Base-by-base conservation (phyloP, 2,329 filamentous ascomycete species). In the Colletotrichum plurivorum region DNA sequence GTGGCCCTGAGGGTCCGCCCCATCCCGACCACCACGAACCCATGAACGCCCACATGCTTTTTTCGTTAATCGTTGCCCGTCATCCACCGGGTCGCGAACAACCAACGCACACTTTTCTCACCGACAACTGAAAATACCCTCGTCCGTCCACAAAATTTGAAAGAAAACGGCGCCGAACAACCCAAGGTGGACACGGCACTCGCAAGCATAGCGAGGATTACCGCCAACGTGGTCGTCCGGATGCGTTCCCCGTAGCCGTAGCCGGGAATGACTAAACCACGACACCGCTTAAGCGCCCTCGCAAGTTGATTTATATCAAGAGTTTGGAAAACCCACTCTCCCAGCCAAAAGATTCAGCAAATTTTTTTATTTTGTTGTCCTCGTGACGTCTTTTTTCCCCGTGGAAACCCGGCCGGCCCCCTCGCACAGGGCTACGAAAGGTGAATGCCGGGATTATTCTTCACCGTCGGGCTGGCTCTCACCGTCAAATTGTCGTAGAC, bases 101-200 rank as follows among this genome's bases (percentile, higher is more conserved):
- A 60, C 13, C 22, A 46, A 52, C 55, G 39, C 52, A 54, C 60
- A 39, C 39, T 59, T 9, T 25, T 48, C 60, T 16, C 64, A 56
- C 52, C 36, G 25, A 41, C 45, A 41, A 36, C 41, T 18, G 57
- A 53, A 49, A 61, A 15, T 31, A 49, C 52, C 61, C 61, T 60
- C 63, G 48, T 53, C 36, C 25, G 55, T 65, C 55, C 63, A 60
- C 63, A 48, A 43, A 54, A 64, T 20, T 5, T 8, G 27, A n/a
- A 22, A 48, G 31, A 16, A 52, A 20, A 31, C 5, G 2, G 18
- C 18, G 41, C 31, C 8, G 20, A 27, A 52, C 31, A 36, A 36
- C 31, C 7, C 8, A 36, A 36, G 9, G 31, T 36, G 31, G 31
- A 36, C 7, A 36, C 31, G 31, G 31, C 31, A 36, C 31, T 36